Evolutionary conservation across 257 asterid genomes (phyloP), one percentile per base, ranked within the genome.

Genomic region (Penstemon barbatus): DNA sequence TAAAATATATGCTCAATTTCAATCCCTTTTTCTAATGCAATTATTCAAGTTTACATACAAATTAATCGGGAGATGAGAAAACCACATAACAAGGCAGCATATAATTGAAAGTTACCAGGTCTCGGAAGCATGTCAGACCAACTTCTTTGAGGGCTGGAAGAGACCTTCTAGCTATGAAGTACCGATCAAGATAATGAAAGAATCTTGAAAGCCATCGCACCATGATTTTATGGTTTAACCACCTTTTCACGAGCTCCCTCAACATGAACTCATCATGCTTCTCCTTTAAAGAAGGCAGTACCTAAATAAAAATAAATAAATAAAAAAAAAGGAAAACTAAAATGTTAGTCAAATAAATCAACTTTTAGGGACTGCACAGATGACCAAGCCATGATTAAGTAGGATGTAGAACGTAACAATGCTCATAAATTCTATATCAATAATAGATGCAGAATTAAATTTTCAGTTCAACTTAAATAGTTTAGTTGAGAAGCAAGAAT

Each of bases 171-270:
- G 98, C 93, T 69, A 91, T 87, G 81, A 94, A 94, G 82, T 94
- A 94, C 43, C 99, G 95, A 74, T 94, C 99, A 58, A 94, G 96
- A 74, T 94, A 94, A 73, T 73, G 79, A 74, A 94, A 94, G 84
- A 94, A 94, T 57, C 97, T 82, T 4, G 99, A 94, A 57, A 94
- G 87, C 99, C 99, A 94, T 68, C 97, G 88, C 49, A 94, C 99
- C 99, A 94, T 91, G 84, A 94, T 71, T 78, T 91, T 94, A 71
- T 94, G 99, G 78, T 91, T 94, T 37, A 73, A 74, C 99, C 99
- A 94, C 82, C 99, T 85, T 77, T 85, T 77, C 44, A 94, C 99
- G 4, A 94, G 95, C 81, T 91, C 99, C 73, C 96, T 89, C 77
- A 94, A 64, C 99, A 94, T 85, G 82, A 89, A 94, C 65, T 91